Evolutionary conservation across 257 asterid species (phyloP).

Genomic region (Misopates orontium): DNA sequence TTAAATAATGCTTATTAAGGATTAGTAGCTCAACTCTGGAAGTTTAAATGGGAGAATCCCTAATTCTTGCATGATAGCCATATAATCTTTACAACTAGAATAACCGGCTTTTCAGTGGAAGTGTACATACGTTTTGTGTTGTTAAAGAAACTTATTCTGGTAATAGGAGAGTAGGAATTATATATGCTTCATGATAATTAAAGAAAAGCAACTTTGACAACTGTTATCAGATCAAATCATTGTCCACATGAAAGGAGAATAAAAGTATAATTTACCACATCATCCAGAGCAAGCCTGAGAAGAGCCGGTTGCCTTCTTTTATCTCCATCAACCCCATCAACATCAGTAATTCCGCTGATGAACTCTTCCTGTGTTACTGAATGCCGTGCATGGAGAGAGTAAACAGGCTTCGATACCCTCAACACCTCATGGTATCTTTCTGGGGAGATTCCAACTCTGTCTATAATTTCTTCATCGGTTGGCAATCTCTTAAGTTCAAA

Average conservation of each 20-base stretch:
- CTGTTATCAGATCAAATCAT: background rate
- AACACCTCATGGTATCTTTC: constrained; percentile 78
- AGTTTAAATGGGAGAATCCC: too few relatives aligned
- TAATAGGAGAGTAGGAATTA: background rate
- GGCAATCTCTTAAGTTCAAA: constrained; percentile 74
- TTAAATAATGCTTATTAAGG: background rate
- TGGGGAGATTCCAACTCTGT: constrained; percentile 63
- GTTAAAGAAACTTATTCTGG: background rate
- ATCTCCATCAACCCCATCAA: constrained; percentile 70
- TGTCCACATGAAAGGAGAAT: background rate
- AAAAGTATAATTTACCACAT: constrained; percentile 61
- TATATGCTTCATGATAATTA: background rate
- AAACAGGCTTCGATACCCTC: constrained; percentile 67
- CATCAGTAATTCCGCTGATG: constrained; percentile 69
- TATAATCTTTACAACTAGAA: background rate
- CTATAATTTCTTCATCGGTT: constrained; percentile 59
- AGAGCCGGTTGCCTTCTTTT: constrained; percentile 77
- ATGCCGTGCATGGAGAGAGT: constrained; percentile 72
- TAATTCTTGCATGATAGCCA: background rate
- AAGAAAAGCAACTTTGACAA: background rate
- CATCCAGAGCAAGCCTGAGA: constrained; percentile 92
- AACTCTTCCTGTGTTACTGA: constrained; percentile 72
- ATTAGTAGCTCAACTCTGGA: constrained; percentile 1
- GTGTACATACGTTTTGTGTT: background rate
- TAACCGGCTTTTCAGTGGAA: background rate